Conservation (phyloP, 495 filamentous ascomycete species). For the Talaromyces adpressus region DNA sequence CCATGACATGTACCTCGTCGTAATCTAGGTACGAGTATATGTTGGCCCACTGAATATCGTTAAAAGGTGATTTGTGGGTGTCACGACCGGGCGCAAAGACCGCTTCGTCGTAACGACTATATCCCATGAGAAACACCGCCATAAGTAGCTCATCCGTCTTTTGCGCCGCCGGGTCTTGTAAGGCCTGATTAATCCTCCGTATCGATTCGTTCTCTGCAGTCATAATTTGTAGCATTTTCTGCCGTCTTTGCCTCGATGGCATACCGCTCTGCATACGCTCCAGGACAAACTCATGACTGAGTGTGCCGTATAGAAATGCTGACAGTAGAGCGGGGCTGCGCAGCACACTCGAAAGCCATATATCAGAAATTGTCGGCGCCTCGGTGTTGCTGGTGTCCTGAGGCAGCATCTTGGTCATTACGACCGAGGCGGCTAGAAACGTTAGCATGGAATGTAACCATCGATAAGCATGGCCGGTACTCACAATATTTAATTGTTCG, state of each 20-base stretch:
- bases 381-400: not conserved
- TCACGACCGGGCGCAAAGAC: constrained; percentile 4
- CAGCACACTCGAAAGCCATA: constrained; percentile 2
- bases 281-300: constrained; percentile 8
- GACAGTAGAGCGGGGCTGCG: constrained; percentile 6
- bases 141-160: constrained; percentile 9
- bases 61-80: constrained; percentile 2
- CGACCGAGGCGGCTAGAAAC: constrained; percentile 5
- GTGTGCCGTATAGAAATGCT: constrained; percentile 9
- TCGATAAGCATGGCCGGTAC: not conserved
- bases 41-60: constrained; percentile 7
- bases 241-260: constrained; percentile 6
- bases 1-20: constrained; percentile 9
- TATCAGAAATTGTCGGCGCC: constrained; percentile 1
- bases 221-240: constrained; percentile 10
- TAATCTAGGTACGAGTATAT: constrained; percentile 9
- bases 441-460: not conserved
- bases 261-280: constrained; percentile 7
- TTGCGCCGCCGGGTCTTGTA: constrained; percentile 5
- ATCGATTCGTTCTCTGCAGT: constrained; percentile 8
- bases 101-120: constrained; percentile 9
- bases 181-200: constrained; percentile 1
- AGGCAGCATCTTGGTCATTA: constrained; percentile 8
- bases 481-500: constrained; percentile 8
- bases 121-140: constrained; percentile 8